Evolutionary conservation across 371 early-diverging fungal species (phyloP), one percentile per base, ranked within the genome.

Genomic region (Cokeromyces recurvatus): DNA sequence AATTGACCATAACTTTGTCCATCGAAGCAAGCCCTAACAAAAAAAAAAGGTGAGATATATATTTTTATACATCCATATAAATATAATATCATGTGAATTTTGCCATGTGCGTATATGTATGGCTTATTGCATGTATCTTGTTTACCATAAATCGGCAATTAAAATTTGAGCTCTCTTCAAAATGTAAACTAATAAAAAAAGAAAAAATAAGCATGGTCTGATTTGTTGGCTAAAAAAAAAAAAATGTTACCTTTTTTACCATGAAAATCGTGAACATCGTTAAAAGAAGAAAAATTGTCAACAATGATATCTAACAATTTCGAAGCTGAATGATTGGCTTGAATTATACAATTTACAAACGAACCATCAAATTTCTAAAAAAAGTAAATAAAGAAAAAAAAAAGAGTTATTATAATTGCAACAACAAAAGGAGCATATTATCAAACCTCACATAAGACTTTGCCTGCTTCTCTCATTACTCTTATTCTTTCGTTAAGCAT

Each of bases 161-260:
- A 94, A 74, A 42, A 94, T 94, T 65, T 94, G 93, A 11, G 89
- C 90, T 27, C 94, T 68, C 68, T 94, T 94, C 52, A 84, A 82
- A 38, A 94, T 62, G 38, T 65, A 70, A 10, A 91, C 92, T 64
- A 52, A 8, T 36, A 24, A 22, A 4, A 32, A 23, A 14, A 35
- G 4, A 15, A 27, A 19, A 16, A 23, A 5, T n/a, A n/a, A n/a
- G n/a, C n/a, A n/a, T n/a, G n/a, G n/a, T n/a, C n/a, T n/a, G n/a
- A n/a, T n/a, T n/a, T n/a, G n/a, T n/a, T n/a, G 15, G 3, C 5
- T 27, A 23, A 12, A n/a, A 35, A 19, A 23, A n/a, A 16, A 12
- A 17, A 2, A 35, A 24, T 9, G 16, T 52, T 65, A 84, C 84
- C 82, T 76, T 71, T 54, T 46, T 63, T 66, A 7, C 80, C 85